phyloP scores from a whole-genome alignment of 2,329 filamentous ascomycete species.

The Cordyceps javanica region DNA sequence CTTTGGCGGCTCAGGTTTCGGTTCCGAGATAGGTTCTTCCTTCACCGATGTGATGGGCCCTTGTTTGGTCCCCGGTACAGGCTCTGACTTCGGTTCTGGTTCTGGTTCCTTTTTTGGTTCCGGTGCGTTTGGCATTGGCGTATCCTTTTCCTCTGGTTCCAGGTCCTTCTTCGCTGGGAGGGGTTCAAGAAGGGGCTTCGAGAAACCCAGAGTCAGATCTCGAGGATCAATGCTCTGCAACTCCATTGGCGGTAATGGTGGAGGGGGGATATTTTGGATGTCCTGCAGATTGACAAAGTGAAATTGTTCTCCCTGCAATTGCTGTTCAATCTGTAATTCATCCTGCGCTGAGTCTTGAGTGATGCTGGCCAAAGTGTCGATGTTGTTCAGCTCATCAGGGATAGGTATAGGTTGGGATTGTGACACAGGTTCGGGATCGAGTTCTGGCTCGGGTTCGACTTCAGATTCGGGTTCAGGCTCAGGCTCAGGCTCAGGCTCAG shows the following conservation, averaged over 20 bases:
- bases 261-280: slow-evolving; percentile 26
- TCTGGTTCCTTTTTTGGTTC: slow-evolving; percentile 12
- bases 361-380: background rate
- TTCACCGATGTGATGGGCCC: slow-evolving; percentile 12
- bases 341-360: slow-evolving; percentile 10
- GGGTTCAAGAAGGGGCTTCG: background rate
- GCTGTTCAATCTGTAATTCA: slow-evolving; percentile 8
- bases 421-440: no score
- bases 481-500: background rate
- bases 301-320: slow-evolving; percentile 12
- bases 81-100: slow-evolving; percentile 13
- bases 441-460: background rate
- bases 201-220: slow-evolving; percentile 9
- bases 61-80: slow-evolving; percentile 12
- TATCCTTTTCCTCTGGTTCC: slow-evolving; percentile 13
- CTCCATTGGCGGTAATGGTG: slow-evolving; percentile 21
- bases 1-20: slow-evolving; percentile 9
- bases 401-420: background rate
- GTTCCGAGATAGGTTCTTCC: background rate
- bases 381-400: background rate
- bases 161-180: background rate
- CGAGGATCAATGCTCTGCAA: slow-evolving; percentile 17
- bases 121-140: slow-evolving; percentile 13
- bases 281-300: slow-evolving; percentile 34
- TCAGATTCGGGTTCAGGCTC: background rate